Evolutionary conservation across 2,329 filamentous ascomycete genomes (phyloP).

Genomic region (Diaporthe aspalathi): DNA sequence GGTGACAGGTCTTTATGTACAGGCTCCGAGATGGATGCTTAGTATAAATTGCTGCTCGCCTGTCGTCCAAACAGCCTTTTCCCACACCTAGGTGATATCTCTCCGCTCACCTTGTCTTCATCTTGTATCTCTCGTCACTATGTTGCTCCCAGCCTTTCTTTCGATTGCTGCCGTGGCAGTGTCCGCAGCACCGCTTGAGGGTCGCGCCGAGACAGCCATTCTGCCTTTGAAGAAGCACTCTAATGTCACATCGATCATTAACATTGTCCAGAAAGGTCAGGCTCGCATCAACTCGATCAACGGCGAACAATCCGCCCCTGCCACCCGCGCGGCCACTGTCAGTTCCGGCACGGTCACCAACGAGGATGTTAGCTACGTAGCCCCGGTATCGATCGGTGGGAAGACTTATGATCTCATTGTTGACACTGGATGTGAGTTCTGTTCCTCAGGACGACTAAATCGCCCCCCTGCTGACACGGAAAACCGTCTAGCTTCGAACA

Average conservation of each 20-base stretch:
- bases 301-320: slow-evolving; percentile 29
- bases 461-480: not conserved
- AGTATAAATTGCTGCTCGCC: slow-evolving; percentile 17
- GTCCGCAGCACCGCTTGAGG: slow-evolving; percentile 44
- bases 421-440: slow-evolving; percentile 45
- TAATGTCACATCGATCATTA: slow-evolving; percentile 43
- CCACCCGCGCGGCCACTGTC: slow-evolving; percentile 15
- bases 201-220: slow-evolving; percentile 39
- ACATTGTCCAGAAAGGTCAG: slow-evolving; percentile 43
- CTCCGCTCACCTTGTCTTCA: not conserved
- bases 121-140: not conserved
- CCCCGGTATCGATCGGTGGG: slow-evolving; percentile 44
- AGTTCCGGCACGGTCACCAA: slow-evolving; percentile 45
- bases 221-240: slow-evolving; percentile 43
- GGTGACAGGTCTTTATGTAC: not conserved
- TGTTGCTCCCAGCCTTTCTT: slow-evolving; percentile 26
- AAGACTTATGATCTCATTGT: slow-evolving; percentile 45
- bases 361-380: slow-evolving; percentile 45
- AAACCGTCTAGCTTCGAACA: slow-evolving; percentile 43
- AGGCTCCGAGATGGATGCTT: not conserved
- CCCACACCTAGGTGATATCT: not conserved
- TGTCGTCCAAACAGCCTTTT: not conserved
- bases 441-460: not conserved
- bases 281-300: slow-evolving; percentile 44
- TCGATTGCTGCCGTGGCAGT: slow-evolving; percentile 41